Conservation (phyloP, 441 rosid species). For the Kokia cookei region DNA sequence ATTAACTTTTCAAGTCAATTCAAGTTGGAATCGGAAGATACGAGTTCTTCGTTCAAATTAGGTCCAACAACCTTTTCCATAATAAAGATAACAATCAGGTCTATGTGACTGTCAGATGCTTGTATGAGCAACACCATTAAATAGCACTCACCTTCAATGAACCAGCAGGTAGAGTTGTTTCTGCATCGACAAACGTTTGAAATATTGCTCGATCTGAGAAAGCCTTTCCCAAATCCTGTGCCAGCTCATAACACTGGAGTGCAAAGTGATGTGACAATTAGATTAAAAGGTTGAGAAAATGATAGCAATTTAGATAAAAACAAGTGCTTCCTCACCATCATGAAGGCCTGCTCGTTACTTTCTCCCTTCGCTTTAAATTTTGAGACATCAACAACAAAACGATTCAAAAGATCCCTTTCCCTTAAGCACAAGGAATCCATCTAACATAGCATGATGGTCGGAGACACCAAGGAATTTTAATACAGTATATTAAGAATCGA, state of each 20-base stretch:
- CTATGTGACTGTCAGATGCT: not conserved
- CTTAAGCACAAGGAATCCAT: conserved; percentile 59
- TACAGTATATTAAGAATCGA: not conserved
- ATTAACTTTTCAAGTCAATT: not conserved
- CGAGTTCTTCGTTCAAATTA: not conserved
- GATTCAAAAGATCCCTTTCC: conserved; percentile 77
- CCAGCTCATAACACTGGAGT: conserved; percentile 66
- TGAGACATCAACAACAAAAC: conserved; percentile 60
- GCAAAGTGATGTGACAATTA: conserved; percentile 5
- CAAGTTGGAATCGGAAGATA: not conserved
- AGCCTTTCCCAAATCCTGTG: conserved; percentile 87
- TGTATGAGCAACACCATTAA: not conserved
- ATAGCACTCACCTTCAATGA: conserved; percentile 51
- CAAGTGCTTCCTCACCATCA: conserved; percentile 37
- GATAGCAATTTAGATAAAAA: not conserved
- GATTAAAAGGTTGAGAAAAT: conserved; percentile 2
- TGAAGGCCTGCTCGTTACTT: conserved; percentile 54
- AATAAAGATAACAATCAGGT: not conserved
- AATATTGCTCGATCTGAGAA: conserved; percentile 71
- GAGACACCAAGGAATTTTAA: not conserved
- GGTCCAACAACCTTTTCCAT: not conserved
- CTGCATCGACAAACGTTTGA: conserved; percentile 55
- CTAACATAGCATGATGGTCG: conserved; percentile 27
- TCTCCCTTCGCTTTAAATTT: conserved; percentile 56
- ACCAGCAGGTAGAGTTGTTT: conserved; percentile 40